phyloP scores from a whole-genome alignment of 2,329 filamentous ascomycete species.

The Aspergillus brasiliensis region DNA sequence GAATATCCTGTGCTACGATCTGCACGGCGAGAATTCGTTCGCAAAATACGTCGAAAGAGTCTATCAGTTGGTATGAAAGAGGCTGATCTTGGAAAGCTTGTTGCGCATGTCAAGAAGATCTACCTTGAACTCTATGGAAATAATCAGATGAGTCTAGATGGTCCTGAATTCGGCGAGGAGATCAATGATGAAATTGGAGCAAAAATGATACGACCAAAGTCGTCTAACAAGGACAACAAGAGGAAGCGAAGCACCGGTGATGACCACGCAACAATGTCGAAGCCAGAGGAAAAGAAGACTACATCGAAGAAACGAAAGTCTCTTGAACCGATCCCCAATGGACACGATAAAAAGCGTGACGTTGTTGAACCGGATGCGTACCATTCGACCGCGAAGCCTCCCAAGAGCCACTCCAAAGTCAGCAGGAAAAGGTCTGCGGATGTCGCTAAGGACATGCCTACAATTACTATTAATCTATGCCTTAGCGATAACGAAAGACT shows the following conservation, averaged over 20 bases:
- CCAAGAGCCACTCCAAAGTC: neutral
- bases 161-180: constrained; percentile 26
- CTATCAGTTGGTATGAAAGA: constrained; percentile 18
- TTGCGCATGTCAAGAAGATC: constrained; percentile 24
- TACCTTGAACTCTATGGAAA: constrained; percentile 23
- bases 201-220: constrained; percentile 9
- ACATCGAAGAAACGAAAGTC: neutral
- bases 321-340: neutral
- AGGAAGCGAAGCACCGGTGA: constrained; percentile 1
- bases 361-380: neutral
- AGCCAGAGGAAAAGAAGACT: neutral
- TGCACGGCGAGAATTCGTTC: constrained; percentile 22
- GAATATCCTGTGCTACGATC: constrained; percentile 21
- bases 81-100: constrained; percentile 14
- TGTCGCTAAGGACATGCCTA: neutral
- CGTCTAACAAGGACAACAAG: constrained; percentile 7
- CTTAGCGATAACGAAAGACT: neutral
- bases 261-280: neutral
- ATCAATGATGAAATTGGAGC: constrained; percentile 16
- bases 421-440: neutral
- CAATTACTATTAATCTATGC: neutral
- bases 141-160: constrained; percentile 2
- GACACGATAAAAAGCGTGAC: neutral
- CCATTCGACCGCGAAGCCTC: neutral
- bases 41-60: constrained; percentile 22